Percentiles rank a stretch among this genome's conserved stretches.
Evolutionary conservation across 352 stramenopile species (phyloP).

Genomic region (Pythium sp.): DNA sequence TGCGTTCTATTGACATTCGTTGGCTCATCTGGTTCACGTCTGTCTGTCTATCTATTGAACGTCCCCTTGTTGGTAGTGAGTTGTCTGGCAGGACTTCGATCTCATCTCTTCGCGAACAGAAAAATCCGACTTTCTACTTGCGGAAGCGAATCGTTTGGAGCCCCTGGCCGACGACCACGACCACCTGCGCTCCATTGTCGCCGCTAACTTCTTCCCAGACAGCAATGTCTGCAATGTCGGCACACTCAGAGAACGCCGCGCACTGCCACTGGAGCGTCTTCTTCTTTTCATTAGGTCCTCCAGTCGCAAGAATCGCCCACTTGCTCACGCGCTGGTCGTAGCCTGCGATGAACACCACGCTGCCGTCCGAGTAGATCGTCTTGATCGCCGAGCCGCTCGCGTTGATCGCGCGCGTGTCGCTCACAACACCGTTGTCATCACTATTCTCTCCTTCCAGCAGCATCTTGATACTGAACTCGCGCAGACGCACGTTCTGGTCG

Average conservation of each 20-base stretch:
- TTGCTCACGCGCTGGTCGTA: constrained; percentile 86
- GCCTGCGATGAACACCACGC: constrained; percentile 58
- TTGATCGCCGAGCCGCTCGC: constrained; percentile 85
- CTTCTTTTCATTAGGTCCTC: not conserved
- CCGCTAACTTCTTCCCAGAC: constrained; percentile 20
- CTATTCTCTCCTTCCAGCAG: constrained; percentile 14
- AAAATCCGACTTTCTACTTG: not conserved
- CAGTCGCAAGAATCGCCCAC: constrained; percentile 33
- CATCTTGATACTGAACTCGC: constrained; percentile 33
- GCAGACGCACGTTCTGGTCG: constrained; percentile 65
- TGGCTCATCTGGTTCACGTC: no score
- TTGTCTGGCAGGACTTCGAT: not conserved
- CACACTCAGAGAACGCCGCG: constrained; percentile 71
- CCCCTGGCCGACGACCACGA: constrained; percentile 77
- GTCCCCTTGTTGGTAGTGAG: not conserved
- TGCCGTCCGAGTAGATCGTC: constrained; percentile 37
- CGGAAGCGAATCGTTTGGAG: constrained; percentile 63
- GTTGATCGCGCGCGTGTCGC: constrained; percentile 43
- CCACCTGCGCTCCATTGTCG: constrained; percentile 15
- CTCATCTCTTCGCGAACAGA: not conserved
- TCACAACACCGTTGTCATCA: constrained; percentile 20
- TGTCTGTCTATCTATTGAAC: no score
- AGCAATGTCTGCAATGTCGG: constrained; percentile 71
- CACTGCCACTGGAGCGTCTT: constrained; percentile 45
- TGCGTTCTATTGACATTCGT: no score